These are phyloP conservation scores for Fistulinella prunicolor DNA, from an alignment of 768 basidiomycete genomes.

Conservation along the genomic window DNA sequence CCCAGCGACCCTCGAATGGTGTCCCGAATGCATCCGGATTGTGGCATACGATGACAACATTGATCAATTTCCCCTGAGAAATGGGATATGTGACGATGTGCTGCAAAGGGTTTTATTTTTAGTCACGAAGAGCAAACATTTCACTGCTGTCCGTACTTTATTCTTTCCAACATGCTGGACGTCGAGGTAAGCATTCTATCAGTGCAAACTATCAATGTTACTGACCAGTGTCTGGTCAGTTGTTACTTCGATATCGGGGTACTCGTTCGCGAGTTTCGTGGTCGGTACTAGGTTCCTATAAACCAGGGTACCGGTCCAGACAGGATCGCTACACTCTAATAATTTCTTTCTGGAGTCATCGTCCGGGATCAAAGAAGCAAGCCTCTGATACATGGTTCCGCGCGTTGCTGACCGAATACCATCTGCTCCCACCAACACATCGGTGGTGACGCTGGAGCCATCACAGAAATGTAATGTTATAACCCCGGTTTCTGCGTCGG, in stretches of 20 bases:
- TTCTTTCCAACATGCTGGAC: too few relatives aligned
- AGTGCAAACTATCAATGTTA: background rate
- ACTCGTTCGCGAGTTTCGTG: constrained; percentile 28
- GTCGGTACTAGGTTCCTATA: constrained; percentile 39
- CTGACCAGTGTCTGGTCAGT: constrained; percentile 25
- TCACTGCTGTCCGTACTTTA: constrained; percentile 1
- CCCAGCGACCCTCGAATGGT: too few relatives aligned
- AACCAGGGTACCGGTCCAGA: constrained; percentile 38
- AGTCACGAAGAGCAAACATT: background rate
- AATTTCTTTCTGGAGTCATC: constrained; percentile 8
- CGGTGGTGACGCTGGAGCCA: constrained; percentile 34
- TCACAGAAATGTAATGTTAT: constrained; percentile 37
- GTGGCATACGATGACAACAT: constrained; percentile 32
- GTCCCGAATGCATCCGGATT: constrained; percentile 28
- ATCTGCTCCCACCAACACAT: constrained; percentile 43
- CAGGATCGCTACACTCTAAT: constrained; percentile 29
- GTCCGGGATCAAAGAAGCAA: constrained; percentile 1
- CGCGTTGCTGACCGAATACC: constrained; percentile 40
- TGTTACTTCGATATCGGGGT: constrained; percentile 28
- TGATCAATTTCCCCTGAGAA: constrained; percentile 35
- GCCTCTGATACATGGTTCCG: too few relatives aligned
- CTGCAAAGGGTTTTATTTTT: constrained; percentile 20
- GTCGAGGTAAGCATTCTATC: background rate
- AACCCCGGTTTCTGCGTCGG: constrained; percentile 15
- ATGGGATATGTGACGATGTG: constrained; percentile 41